Evolutionary conservation across 345 rosid species (phyloP).

Genomic region (Combretum micranthum): DNA sequence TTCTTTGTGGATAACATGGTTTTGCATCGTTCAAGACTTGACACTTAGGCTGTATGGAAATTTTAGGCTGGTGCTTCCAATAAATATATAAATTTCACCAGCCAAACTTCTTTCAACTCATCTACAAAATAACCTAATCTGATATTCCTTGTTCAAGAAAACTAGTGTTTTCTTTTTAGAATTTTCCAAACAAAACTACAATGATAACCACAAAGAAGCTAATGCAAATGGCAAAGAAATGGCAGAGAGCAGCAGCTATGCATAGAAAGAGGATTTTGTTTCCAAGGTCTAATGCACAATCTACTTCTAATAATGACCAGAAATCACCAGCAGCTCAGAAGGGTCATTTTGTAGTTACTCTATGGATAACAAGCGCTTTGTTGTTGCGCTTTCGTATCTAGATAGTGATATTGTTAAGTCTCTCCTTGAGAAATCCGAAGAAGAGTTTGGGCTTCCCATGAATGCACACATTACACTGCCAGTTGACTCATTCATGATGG

Average conservation of each 20-base stretch:
- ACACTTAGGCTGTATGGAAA: too few relatives aligned
- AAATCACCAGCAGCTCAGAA: constrained; percentile 4
- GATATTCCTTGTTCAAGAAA: background rate
- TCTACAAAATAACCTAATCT: background rate
- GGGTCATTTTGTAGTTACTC: constrained; percentile 24
- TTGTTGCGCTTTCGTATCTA: constrained; percentile 19
- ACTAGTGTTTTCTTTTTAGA: background rate
- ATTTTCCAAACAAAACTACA: background rate
- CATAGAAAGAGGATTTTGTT: constrained; percentile 6
- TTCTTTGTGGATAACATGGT: too few relatives aligned
- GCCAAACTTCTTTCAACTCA: background rate
- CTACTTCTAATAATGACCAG: background rate
- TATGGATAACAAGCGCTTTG: constrained; percentile 4
- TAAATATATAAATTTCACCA: too few relatives aligned
- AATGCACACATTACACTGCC: constrained; percentile 29
- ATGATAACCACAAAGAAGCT: constrained; percentile 19
- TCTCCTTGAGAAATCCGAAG: constrained; percentile 12
- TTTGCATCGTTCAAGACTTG: too few relatives aligned
- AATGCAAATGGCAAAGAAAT: constrained; percentile 10
- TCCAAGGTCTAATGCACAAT: background rate
- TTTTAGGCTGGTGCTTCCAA: too few relatives aligned
- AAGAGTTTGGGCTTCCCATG: constrained; percentile 6
- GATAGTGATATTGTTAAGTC: constrained; percentile 1
- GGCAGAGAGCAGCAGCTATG: constrained; percentile 14
- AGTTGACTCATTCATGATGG: constrained; percentile 20